These are phyloP conservation scores for Endotrypanum monterogeii DNA, from an alignment of 208 protist species.

Conservation along the genomic window DNA sequence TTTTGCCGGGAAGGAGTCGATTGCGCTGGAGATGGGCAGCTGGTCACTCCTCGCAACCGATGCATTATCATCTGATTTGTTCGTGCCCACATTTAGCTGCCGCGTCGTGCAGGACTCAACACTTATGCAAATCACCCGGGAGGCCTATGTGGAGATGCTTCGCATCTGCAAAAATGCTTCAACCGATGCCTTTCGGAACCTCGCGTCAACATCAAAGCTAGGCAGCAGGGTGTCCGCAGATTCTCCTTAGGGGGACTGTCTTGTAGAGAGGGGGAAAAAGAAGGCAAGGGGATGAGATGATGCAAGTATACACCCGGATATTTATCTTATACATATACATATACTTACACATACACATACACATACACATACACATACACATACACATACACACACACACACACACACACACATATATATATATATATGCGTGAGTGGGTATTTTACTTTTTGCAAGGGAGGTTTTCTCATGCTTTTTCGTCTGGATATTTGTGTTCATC, in stretches of 20 bases:
- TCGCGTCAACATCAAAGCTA: constrained; percentile 13
- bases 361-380: too few relatives aligned
- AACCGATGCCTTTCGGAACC: constrained; percentile 12
- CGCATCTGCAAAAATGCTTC: constrained; percentile 36
- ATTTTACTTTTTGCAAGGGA: too few relatives aligned
- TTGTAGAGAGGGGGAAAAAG: not conserved
- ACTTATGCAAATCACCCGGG: constrained; percentile 82
- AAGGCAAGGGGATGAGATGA: not conserved
- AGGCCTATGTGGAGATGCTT: constrained; percentile 64
- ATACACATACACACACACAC: too few relatives aligned
- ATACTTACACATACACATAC: not conserved
- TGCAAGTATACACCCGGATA: not conserved
- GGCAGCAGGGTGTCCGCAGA: constrained; percentile 1
- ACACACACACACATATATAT: too few relatives aligned
- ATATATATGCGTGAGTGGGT: too few relatives aligned
- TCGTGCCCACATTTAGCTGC: constrained; percentile 87
- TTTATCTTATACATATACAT: constrained; percentile 2
- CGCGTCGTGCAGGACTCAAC: constrained; percentile 86
- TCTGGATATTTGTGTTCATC: too few relatives aligned
- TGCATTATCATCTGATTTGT: constrained; percentile 58
- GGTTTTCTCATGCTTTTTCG: too few relatives aligned
- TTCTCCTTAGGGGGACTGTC: not conserved
- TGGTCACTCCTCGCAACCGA: constrained; percentile 84
- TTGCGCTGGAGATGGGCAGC: constrained; percentile 81
- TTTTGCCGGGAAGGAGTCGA: constrained; percentile 83